Evolutionary conservation across 129 eudicot species (phyloP).

Genomic region (Gnaphalium uliginosum): DNA sequence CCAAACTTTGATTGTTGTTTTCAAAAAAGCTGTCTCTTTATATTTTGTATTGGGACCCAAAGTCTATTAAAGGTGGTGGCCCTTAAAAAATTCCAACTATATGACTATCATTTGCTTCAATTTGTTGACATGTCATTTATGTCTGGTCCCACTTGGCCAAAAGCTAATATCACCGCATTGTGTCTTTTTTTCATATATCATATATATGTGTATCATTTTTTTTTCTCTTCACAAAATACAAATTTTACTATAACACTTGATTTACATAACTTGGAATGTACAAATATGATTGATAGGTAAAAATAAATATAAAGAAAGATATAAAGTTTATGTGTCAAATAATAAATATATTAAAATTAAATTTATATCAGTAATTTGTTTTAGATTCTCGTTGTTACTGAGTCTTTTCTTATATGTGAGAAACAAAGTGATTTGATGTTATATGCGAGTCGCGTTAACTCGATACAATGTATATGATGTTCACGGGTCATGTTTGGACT

Average conservation of each 20-base stretch:
- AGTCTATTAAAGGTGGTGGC: slow-evolving; percentile 27
- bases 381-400: neutral
- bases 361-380: no score
- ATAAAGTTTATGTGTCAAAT: no score
- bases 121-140: slow-evolving; percentile 42
- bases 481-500: neutral
- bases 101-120: slow-evolving; percentile 26
- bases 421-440: neutral
- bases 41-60: slow-evolving; percentile 29
- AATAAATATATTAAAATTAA: no score
- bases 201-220: no score
- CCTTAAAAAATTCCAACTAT: slow-evolving; percentile 16
- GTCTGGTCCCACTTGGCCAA: slow-evolving; percentile 36
- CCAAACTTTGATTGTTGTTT: slow-evolving; percentile 38
- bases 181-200: no score
- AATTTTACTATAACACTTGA: no score
- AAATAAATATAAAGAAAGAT: no score
- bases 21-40: slow-evolving; percentile 34
- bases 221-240: no score
- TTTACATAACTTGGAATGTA: no score
- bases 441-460: neutral
- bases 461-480: neutral
- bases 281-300: no score
- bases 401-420: neutral
- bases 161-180: slow-evolving; percentile 11